Evolutionary conservation across 768 basidiomycete genomes (phyloP).

Genomic region (Leccinum pellstonianum): DNA sequence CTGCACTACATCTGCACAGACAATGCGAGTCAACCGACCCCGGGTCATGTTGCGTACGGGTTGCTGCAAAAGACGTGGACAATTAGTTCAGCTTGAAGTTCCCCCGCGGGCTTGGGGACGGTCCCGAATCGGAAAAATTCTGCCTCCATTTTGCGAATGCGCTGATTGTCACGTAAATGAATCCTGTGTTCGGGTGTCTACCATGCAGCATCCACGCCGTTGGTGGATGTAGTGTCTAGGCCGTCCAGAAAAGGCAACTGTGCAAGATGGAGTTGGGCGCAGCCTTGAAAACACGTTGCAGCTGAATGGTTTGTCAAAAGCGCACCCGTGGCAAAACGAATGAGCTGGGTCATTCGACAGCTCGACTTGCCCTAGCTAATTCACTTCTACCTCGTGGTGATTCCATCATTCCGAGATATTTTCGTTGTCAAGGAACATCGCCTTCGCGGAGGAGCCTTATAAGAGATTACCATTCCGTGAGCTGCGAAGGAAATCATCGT

Average conservation of each 20-base stretch:
- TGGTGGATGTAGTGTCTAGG: conserved; percentile 9
- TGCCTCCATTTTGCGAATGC: conserved; percentile 7
- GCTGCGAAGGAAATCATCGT: conserved; percentile 14
- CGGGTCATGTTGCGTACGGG: conserved; percentile 6
- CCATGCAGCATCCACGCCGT: conserved; percentile 26
- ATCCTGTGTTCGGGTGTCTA: conserved; percentile 15
- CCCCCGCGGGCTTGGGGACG: conserved; percentile 9
- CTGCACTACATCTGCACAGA: conserved; percentile 24
- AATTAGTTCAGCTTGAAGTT: conserved; percentile 21
- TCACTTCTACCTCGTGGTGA: conserved; percentile 22
- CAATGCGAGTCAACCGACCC: conserved; percentile 4
- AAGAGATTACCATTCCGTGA: conserved; percentile 21
- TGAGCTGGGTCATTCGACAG: conserved; percentile 9
- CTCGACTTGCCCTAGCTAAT: conserved; percentile 4
- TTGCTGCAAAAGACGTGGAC: conserved; percentile 17
- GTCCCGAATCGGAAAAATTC: conserved; percentile 12
- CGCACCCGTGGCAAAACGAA: conserved; percentile 7
- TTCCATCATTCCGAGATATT: conserved; percentile 15
- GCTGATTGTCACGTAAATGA: conserved; percentile 4
- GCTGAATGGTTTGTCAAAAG: conserved; percentile 13
- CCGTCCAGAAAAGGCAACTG: conserved; percentile 26
- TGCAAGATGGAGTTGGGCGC: conserved; percentile 23
- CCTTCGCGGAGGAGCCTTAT: conserved; percentile 27
- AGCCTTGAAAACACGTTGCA: conserved; percentile 26
- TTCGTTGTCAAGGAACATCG: conserved; percentile 25